phyloP scores from a whole-genome alignment of 495 filamentous ascomycete genomes.

The Paragyromitra xinjiangensis region DNA sequence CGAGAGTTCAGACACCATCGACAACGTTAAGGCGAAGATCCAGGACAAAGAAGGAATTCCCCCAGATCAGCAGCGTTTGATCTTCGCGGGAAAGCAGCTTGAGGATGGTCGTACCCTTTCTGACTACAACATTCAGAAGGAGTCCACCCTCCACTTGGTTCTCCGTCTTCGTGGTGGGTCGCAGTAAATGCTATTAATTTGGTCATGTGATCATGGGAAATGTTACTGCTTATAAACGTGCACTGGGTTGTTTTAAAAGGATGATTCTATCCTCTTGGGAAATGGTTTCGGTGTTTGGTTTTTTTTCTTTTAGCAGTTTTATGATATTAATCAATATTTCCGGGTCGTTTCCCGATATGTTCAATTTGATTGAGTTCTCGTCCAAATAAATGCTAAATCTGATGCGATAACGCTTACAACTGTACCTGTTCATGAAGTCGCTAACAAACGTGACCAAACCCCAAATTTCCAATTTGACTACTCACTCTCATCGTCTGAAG shows the following conservation, averaged over 20 bases:
- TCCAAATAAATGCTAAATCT: background rate
- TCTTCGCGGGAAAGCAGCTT: conserved; percentile 62
- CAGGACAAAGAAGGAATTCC: conserved; percentile 86
- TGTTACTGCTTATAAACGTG: conserved; percentile 27
- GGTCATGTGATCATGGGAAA: conserved; percentile 39
- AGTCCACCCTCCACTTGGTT: conserved; percentile 93
- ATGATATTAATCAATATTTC: conserved; percentile 27
- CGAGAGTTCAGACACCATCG: conserved; percentile 87
- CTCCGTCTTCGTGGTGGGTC: conserved; percentile 97
- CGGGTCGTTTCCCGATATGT: conserved; percentile 11
- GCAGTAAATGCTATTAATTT: conserved; percentile 62
- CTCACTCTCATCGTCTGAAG: conserved; percentile 28
- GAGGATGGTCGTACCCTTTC: conserved; percentile 85
- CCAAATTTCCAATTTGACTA: background rate
- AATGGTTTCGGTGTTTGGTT: conserved; percentile 46
- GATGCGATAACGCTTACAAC: background rate
- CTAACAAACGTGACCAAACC: background rate
- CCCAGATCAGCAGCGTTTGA: conserved; percentile 71
- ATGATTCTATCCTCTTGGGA: conserved; percentile 20
- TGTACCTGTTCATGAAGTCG: background rate
- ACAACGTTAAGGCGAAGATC: conserved; percentile 92
- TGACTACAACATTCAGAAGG: conserved; percentile 99
- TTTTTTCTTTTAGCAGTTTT: conserved; percentile 36
- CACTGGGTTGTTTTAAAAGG: conserved; percentile 26
- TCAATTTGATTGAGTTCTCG: conserved; percentile 2